Conservation (phyloP, 169 alveolate genomes). For the Toxoplasma gondii region DNA sequence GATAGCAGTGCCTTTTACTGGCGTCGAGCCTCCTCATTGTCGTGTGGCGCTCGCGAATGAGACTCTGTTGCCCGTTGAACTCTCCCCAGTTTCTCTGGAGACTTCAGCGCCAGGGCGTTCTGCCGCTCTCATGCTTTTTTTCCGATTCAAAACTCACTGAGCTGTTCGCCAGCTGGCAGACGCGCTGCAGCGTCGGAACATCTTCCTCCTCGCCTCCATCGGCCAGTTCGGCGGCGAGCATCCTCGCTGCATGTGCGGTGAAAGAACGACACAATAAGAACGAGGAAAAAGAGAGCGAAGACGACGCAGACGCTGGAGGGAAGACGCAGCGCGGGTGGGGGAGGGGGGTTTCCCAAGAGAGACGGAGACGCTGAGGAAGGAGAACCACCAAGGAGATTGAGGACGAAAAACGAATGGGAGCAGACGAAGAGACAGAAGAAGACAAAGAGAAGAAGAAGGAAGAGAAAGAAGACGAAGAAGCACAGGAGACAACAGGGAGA, state of each 20-base stretch:
- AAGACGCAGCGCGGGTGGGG: neutral
- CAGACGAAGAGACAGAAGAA: neutral
- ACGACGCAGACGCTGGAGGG: neutral
- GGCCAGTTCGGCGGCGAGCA: neutral
- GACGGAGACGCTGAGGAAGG: neutral
- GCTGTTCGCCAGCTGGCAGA: neutral
- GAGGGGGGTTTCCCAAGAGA: neutral
- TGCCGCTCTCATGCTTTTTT: too few relatives aligned
- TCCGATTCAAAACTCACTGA: neutral
- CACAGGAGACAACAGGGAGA: neutral
- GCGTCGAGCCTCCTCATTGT: too few relatives aligned
- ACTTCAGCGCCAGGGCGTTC: too few relatives aligned
- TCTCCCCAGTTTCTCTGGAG: too few relatives aligned
- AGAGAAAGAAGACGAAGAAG: neutral
- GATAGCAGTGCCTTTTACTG: too few relatives aligned
- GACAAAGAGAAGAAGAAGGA: neutral
- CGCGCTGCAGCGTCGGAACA: neutral
- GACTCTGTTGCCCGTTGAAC: too few relatives aligned
- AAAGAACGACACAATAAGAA: neutral
- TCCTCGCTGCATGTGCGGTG: neutral
- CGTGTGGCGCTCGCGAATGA: too few relatives aligned
- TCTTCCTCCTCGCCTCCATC: slow-evolving; percentile 11
- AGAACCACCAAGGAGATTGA: neutral
- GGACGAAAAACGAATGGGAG: neutral
- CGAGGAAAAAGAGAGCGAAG: neutral